These are phyloP conservation scores for Metschnikowia rubicola DNA, from an alignment of 805 yeast genomes.

Conservation along the genomic window DNA sequence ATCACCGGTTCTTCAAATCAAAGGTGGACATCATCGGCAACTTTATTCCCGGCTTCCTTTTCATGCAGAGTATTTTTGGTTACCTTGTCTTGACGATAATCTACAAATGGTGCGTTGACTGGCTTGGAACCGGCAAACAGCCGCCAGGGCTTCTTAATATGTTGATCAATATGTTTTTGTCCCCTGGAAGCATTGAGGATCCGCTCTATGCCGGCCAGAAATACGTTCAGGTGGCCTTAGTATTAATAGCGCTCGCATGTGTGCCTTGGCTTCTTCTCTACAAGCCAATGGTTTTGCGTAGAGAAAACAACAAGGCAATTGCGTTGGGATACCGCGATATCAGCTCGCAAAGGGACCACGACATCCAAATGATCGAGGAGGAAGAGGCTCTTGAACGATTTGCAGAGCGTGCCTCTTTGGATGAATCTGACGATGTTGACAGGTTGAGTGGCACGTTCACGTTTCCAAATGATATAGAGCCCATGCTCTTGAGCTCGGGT, in stretches of 20 bases:
- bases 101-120: constrained; percentile 72
- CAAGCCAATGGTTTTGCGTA: constrained; percentile 54
- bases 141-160: constrained; percentile 74
- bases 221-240: constrained; percentile 53
- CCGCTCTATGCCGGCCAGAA: constrained; percentile 65
- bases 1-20: constrained; percentile 54
- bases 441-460: constrained; percentile 17
- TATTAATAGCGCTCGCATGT: constrained; percentile 60
- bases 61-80: constrained; percentile 76
- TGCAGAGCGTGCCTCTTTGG: constrained; percentile 1
- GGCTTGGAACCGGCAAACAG: constrained; percentile 57
- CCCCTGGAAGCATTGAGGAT: constrained; percentile 69
- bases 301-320: constrained; percentile 29
- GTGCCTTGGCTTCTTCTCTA: constrained; percentile 70
- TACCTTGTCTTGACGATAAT: constrained; percentile 63
- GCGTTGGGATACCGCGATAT: constrained; percentile 38
- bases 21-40: constrained; percentile 67
- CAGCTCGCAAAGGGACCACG: constrained; percentile 28
- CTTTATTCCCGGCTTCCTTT: constrained; percentile 68
- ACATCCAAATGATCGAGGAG: constrained; percentile 39
- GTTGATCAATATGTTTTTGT: constrained; percentile 71
- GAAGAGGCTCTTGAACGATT: constrained; percentile 24
- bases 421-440: constrained; percentile 15
- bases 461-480: constrained; percentile 38
- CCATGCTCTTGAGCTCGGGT: constrained; percentile 27